Base-by-base conservation (phyloP, 352 stramenopile genomes). In the Phytophthora agathidicida region DNA sequence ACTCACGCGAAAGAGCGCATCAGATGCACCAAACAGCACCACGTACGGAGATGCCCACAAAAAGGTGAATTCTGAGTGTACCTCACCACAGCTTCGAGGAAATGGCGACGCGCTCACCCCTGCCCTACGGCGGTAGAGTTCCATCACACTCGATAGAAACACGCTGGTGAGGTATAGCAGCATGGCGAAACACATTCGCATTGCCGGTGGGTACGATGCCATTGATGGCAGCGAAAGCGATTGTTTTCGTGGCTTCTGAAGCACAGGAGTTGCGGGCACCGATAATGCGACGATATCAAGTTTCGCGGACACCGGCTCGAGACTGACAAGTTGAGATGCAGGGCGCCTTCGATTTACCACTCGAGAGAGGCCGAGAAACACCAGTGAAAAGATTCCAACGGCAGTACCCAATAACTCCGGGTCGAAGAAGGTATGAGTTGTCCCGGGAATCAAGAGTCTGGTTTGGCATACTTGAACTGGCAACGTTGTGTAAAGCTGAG, bases 131-230 rank as follows among this genome's bases (percentile, higher is more conserved):
- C 85, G 81, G 38, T 94, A 94, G 0, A 94, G 69, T 63, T 92
- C 83, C 11, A 91, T 71, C 31, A 94, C 70, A 46, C 85, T 89
- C 8, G 81, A 77, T 27, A 92, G 45, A 52, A 94, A 94, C 23
- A 92, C 49, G 7, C 74, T 67, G 16, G 85, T n/a, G 14, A 91
- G 68, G 20, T 80, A 88, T 13, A 88, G 54, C 24, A 84, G 63
- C 42, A 82, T 76, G 0, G 70, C 75, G 35, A 88, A 60, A 7
- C 67, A 82, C 46, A 88, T 82, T 8, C 82, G 68, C 9, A 55
- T 70, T 3, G 59, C 50, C 2, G 68, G 54, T 10, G 55, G 37
- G 5, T 9, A 65, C 7, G 64, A 68, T 24, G 38, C 38, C 17
- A 69, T 33, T 24, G 30, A 50, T 38, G 63, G 44, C 9, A 71